These are phyloP conservation scores for Kazachstania psychrophila DNA, from an alignment of 805 yeast genomes.

Conservation along the genomic window DNA sequence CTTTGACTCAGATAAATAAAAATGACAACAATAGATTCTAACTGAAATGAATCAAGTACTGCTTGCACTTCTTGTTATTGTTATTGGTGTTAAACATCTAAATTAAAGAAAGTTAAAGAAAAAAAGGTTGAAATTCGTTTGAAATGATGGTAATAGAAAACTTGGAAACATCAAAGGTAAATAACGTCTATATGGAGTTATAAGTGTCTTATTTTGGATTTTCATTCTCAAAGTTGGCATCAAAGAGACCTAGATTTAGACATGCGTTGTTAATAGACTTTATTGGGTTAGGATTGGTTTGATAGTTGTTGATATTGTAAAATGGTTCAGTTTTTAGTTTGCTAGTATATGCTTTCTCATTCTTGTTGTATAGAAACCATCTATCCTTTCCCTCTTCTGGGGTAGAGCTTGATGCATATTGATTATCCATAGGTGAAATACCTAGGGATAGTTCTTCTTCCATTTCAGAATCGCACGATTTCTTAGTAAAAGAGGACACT, in stretches of 20 bases:
- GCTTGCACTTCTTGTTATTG: no score
- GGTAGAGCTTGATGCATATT: constrained; percentile 3
- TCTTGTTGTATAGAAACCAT: constrained; percentile 22
- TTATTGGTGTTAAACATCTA: no score
- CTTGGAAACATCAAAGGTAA: no score
- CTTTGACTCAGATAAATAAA: no score
- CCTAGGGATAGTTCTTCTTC: constrained; percentile 5
- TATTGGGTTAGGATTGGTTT: constrained; percentile 9
- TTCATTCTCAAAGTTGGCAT: constrained; percentile 23
- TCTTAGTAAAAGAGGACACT: constrained; percentile 24
- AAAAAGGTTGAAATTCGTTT: no score
- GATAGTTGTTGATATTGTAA: constrained; percentile 21
- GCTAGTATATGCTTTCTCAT: constrained; percentile 10
- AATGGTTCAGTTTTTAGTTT: constrained; percentile 20
- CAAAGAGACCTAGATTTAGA: constrained; percentile 23
- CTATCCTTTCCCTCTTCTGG: constrained; percentile 1
- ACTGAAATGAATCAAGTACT: no score
- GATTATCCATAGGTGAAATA: constrained; percentile 1
- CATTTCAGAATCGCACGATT: not conserved
- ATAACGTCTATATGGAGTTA: no score
- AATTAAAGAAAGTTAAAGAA: no score
- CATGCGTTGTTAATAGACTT: constrained; percentile 24
- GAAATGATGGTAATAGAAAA: no score
- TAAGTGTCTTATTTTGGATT: no score
- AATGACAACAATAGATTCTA: no score